Base-by-base conservation (phyloP, 106 monocot species). In the Allium sativum region DNA sequence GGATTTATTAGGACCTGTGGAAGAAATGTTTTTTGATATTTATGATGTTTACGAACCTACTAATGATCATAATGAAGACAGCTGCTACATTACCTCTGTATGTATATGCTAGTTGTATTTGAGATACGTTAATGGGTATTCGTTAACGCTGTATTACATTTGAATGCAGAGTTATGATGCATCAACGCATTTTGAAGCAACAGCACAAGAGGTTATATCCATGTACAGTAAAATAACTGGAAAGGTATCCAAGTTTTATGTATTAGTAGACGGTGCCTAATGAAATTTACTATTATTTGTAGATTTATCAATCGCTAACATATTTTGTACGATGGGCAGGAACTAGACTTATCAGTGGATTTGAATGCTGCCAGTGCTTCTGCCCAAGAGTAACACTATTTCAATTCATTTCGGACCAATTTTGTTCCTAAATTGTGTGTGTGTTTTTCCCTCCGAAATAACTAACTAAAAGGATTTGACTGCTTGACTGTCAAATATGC, bases 121-220 rank as follows among this genome's bases (percentile, higher is more conserved):
- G 9, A 18, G 59, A 42, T 12, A 42, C 40, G 11, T 22, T 10
- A 56, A 14, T 19, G 40, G 44, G 10, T 18, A 61, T 43, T 9
- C 17, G 1, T 44, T 12, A 45, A 45, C 18, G 16, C 1, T 16
- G 9, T 44, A 44, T 12, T 31, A 2, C 9, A 2, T 16, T 52
- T 45, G 14, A 14, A 60, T 73, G 65, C 78, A 86, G 86, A 91
- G 91, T 44, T 91, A 91, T 65, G 91, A 91, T 69, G 72, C 86
- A 53, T 78, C 90, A 19, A 81, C 86, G 44, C 90, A 91, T 66
- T 91, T 91, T 63, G 90, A 91, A 53, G 83, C 91, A 17, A 91
- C 91, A 0, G 86, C 86, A 7, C 12, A 66, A 48, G 86, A 86
- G 66, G 91, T 86, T 42, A 65, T 91, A 21, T 69, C 77, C 17